Conservation (phyloP, 192 early-diverging fungal genomes). For the Gamsiella multidivaricata region DNA sequence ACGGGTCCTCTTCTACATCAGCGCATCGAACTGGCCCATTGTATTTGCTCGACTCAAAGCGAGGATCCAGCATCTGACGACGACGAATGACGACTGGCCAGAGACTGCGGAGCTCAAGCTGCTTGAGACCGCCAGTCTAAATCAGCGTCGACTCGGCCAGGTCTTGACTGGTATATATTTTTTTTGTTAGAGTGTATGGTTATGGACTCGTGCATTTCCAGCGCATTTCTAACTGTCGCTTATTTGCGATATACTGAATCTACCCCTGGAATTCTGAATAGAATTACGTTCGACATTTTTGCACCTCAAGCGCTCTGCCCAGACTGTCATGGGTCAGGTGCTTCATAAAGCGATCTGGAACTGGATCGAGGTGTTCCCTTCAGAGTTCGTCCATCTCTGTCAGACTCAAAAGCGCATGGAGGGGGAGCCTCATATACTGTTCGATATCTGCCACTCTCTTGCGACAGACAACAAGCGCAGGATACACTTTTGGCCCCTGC, state of each 20-base stretch:
- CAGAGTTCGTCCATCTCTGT: conserved; percentile 85
- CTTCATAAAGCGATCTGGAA: conserved; percentile 90
- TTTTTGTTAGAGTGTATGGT: neutral
- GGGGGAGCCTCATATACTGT: conserved; percentile 79
- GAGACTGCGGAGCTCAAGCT: conserved; percentile 87
- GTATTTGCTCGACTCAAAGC: conserved; percentile 79
- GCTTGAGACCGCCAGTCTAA: conserved; percentile 87
- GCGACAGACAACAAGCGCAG: conserved; percentile 74
- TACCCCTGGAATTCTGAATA: conserved; percentile 5
- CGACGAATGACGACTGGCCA: conserved; percentile 73
- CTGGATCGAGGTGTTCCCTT: conserved; percentile 90
- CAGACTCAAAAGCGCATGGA: conserved; percentile 68
- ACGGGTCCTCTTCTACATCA: conserved; percentile 85
- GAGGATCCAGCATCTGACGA: conserved; percentile 70
- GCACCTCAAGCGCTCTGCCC: conserved; percentile 74
- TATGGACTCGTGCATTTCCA: no score
- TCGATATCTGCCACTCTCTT: conserved; percentile 73
- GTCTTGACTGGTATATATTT: conserved; percentile 67
- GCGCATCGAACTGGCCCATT: conserved; percentile 89
- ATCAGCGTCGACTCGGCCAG: conserved; percentile 75
- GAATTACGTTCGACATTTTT: conserved; percentile 63
- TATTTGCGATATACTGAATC: neutral
- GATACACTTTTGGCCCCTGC: conserved; percentile 86
- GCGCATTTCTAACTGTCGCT: neutral
- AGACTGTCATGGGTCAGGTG: conserved; percentile 78